These are phyloP conservation scores for Hypoxylon sp. DNA, from an alignment of 2,329 filamentous ascomycete species.

Conservation along the genomic window DNA sequence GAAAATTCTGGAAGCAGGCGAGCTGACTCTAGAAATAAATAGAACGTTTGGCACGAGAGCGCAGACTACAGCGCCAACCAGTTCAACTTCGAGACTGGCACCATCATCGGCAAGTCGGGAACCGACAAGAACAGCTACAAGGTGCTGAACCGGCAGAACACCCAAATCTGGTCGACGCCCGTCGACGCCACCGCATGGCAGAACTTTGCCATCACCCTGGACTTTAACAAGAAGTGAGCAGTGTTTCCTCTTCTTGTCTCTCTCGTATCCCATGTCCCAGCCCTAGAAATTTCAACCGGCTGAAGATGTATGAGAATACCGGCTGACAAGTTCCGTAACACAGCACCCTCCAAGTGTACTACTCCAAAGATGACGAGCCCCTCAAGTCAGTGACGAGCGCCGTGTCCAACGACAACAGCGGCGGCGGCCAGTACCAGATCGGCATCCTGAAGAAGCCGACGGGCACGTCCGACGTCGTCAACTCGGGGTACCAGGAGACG, in stretches of 20 bases:
- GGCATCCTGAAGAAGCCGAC: conserved; percentile 66
- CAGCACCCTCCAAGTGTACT: conserved; percentile 64
- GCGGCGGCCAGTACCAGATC: conserved; percentile 63
- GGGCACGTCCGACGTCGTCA: conserved; percentile 59
- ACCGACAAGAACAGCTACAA: conserved; percentile 52
- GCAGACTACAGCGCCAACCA: conserved; percentile 45
- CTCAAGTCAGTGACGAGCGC: conserved; percentile 57
- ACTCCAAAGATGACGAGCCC: conserved; percentile 57
- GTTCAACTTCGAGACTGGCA: conserved; percentile 48
- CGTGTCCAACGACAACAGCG: conserved; percentile 59
- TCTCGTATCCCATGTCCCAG: no score
- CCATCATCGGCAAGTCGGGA: conserved; percentile 47
- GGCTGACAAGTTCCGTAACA: no score
- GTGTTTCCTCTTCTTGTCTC: no score
- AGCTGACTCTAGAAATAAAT: no score
- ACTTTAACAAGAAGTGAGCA: conserved; percentile 63
- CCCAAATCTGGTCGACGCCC: conserved; percentile 51
- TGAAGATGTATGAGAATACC: neutral
- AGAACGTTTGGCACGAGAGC: conserved; percentile 48
- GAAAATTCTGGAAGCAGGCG: no score
- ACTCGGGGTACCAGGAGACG: conserved; percentile 57
- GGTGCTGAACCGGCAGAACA: conserved; percentile 50
- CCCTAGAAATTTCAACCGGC: no score
- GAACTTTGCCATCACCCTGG: conserved; percentile 66
- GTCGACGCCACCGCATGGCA: conserved; percentile 61